Evolutionary conservation across 176 grass and related monocot genomes (phyloP).

Genomic region (Triticum dicoccoides): DNA sequence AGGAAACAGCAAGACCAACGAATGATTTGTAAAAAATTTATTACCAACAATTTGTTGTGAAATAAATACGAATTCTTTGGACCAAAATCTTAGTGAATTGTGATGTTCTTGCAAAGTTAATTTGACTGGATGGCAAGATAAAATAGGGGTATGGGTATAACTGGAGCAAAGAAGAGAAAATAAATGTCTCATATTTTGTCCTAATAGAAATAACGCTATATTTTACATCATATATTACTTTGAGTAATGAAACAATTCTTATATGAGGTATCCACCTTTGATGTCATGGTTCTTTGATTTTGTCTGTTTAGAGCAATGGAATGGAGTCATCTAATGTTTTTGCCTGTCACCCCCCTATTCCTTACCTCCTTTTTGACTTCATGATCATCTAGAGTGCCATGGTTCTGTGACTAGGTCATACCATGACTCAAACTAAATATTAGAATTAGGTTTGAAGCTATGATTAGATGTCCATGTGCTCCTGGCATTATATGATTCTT

Average conservation of each 20-base stretch:
- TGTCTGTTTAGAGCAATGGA: not conserved
- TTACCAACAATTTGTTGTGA: not conserved
- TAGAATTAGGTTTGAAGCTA: not conserved
- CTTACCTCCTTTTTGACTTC: not conserved
- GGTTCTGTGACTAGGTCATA: not conserved
- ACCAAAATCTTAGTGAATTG: not conserved
- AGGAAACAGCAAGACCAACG: not conserved
- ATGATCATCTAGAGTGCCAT: not conserved
- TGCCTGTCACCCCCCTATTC: not conserved
- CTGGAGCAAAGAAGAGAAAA: not conserved
- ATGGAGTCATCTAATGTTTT: not conserved
- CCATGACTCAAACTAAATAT: not conserved
- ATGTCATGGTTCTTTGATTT: not conserved
- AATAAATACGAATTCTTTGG: not conserved
- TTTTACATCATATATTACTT: not conserved
- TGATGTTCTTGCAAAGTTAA: not conserved
- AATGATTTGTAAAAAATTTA: not conserved
- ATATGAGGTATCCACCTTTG: too few relatives aligned
- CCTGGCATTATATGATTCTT: too few relatives aligned
- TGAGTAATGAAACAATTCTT: not conserved
- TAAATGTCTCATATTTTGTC: not conserved
- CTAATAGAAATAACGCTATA: not conserved
- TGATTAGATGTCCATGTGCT: too few relatives aligned
- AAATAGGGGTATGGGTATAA: not conserved
- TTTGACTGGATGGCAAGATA: not conserved